These are phyloP conservation scores for Prunus mume DNA, from an alignment of 306 rosid species.

Conservation along the genomic window DNA sequence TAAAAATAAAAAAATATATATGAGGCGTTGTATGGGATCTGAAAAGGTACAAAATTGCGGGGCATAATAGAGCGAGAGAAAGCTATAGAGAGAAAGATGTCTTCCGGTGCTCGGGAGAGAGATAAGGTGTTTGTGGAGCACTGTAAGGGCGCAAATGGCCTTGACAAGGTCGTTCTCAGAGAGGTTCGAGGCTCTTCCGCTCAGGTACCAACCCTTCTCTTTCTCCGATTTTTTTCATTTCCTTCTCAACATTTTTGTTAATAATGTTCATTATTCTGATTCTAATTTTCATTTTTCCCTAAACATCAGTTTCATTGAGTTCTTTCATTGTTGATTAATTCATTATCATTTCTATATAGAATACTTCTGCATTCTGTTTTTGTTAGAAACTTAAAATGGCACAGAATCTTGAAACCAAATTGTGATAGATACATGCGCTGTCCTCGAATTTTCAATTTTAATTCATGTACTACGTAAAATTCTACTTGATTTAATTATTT, in stretches of 20 bases:
- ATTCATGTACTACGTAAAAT: neutral
- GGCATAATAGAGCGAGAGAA: neutral
- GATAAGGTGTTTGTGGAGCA: slow-evolving; percentile 35
- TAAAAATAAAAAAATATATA: neutral
- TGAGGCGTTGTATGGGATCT: neutral
- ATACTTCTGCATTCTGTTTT: neutral
- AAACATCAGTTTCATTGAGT: neutral
- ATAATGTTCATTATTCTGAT: neutral
- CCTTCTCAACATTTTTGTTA: neutral
- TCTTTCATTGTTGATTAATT: neutral
- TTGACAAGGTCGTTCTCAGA: slow-evolving; percentile 56
- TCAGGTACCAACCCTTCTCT: slow-evolving; percentile 37
- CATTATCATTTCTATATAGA: too few species aligned
- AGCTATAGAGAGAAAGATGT: slow-evolving; percentile 19
- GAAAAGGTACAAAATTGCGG: neutral
- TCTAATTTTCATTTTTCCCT: neutral
- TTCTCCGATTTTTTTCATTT: slow-evolving; percentile 3
- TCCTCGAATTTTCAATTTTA: neutral
- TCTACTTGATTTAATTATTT: neutral
- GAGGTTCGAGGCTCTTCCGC: slow-evolving; percentile 55
- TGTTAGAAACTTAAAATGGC: neutral
- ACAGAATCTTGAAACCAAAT: too few species aligned
- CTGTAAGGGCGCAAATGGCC: slow-evolving; percentile 43
- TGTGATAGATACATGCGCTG: too few species aligned
- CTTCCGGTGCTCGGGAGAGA: slow-evolving; percentile 12